A percentile compares a stretch with the other conserved stretches of the same genome.
phyloP scores from a whole-genome alignment of 1,284 basidiomycete genomes.

The Malassezia sp. region DNA sequence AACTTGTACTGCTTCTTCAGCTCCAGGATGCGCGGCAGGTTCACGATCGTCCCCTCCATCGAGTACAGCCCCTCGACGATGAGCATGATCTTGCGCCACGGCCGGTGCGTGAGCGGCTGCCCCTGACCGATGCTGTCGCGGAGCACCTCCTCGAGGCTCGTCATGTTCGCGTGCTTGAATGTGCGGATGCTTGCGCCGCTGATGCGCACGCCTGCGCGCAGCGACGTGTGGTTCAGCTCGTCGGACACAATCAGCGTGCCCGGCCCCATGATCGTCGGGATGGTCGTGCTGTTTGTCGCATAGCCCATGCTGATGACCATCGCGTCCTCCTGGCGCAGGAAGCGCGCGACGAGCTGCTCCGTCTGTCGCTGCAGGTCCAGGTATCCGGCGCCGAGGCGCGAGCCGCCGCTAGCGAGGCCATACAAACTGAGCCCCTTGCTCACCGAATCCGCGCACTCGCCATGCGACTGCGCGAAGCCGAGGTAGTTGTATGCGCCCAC shows the following conservation, averaged over 20 bases:
- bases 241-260: constrained; percentile 94
- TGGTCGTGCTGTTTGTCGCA: constrained; percentile 89
- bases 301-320: constrained; percentile 93
- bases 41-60: constrained; percentile 90
- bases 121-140: constrained; percentile 91
- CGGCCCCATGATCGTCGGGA: constrained; percentile 80
- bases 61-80: constrained; percentile 93
- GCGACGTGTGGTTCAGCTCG: constrained; percentile 91
- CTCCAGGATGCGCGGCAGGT: constrained; percentile 70
- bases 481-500: constrained; percentile 99
- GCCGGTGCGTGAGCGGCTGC: constrained; percentile 88
- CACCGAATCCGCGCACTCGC: constrained; percentile 84
- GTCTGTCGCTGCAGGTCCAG: constrained; percentile 70
- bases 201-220: constrained; percentile 79
- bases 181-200: constrained; percentile 79
- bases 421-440: constrained; percentile 50
- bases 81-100: constrained; percentile 96
- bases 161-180: constrained; percentile 97
- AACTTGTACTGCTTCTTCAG: constrained; percentile 98
- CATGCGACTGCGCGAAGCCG: constrained; percentile 86
- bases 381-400: constrained; percentile 70
- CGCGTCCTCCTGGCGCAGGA: constrained; percentile 77
- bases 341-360: constrained; percentile 79
- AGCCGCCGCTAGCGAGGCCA: constrained; percentile 65
- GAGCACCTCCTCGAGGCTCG: constrained; percentile 66